Conservation (phyloP, 1,284 basidiomycete species). For the Tilletiopsis washingtonensis region DNA sequence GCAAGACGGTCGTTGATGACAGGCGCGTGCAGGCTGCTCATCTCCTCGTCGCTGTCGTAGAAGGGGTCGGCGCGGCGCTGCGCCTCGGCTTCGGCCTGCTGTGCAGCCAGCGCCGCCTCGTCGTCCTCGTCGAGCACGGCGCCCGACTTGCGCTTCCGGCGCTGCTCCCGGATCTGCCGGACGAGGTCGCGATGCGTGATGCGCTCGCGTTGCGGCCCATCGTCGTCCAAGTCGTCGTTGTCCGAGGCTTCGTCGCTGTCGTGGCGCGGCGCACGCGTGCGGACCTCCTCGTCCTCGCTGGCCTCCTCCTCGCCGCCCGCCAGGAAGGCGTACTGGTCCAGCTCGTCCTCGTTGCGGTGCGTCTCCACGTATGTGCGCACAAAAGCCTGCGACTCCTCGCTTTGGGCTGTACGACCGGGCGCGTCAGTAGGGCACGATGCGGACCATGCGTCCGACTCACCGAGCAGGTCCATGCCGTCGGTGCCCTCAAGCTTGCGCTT, state of each 20-base stretch:
- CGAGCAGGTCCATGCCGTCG: constrained; percentile 33
- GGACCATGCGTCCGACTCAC: too few species aligned
- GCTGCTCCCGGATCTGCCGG: neutral
- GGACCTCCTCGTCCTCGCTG: neutral
- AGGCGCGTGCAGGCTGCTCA: too few species aligned
- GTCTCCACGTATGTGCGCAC: constrained; percentile 17
- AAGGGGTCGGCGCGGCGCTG: too few species aligned
- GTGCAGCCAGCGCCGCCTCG: neutral
- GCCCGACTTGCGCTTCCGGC: neutral
- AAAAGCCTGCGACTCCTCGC: constrained; percentile 35
- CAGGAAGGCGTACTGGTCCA: neutral
- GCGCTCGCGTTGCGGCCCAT: neutral
- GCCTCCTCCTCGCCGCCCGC: neutral
- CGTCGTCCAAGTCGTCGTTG: neutral
- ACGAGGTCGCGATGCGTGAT: neutral
- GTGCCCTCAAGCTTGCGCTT: constrained; percentile 28
- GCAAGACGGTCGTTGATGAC: too few species aligned
- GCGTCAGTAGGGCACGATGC: too few species aligned
- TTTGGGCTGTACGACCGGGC: neutral
- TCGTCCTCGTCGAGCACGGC: neutral
- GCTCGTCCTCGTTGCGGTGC: neutral
- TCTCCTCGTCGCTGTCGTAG: too few species aligned
- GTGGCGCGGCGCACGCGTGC: neutral
- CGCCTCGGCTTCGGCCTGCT: too few species aligned
- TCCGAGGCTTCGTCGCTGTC: neutral